Conservation (phyloP, 106 monocot genomes). For the Apostasia ramifera region DNA sequence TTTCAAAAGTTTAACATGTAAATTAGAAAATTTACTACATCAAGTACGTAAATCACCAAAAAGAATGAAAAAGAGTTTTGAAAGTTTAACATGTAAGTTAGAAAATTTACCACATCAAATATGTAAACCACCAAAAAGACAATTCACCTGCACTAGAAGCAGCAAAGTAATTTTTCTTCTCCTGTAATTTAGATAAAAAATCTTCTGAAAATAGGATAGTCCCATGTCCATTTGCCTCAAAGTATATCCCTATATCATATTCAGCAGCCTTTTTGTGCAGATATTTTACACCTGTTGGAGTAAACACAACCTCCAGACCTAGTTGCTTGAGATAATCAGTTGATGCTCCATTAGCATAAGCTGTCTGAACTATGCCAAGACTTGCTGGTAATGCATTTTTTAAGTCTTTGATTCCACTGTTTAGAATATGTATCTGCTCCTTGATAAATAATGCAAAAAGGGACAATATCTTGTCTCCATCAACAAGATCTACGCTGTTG, state of each 20-base stretch:
- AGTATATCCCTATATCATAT: constrained; percentile 89
- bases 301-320: constrained; percentile 76
- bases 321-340: constrained; percentile 60
- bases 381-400: constrained; percentile 24
- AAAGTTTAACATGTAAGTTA: too few species aligned
- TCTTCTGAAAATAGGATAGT: constrained; percentile 68
- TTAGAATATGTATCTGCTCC: constrained; percentile 54
- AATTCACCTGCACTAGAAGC: constrained; percentile 42
- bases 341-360: constrained; percentile 97
- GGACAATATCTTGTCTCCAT: constrained; percentile 95
- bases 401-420: constrained; percentile 10
- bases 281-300: constrained; percentile 88
- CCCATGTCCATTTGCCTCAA: constrained; percentile 97
- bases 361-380: constrained; percentile 85
- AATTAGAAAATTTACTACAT: background rate
- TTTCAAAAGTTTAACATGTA: background rate
- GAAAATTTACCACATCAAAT: background rate
- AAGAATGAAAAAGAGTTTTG: background rate
- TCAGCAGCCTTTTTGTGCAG: constrained; percentile 80
- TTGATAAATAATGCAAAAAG: constrained; percentile 86
- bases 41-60: background rate
- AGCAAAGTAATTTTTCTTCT: constrained; percentile 27
- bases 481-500: constrained; percentile 65
- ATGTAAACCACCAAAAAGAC: background rate
- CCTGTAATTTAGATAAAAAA: constrained; percentile 39